Base-by-base conservation (phyloP, 2,329 filamentous ascomycete genomes). In the Aspergillus sp. region DNA sequence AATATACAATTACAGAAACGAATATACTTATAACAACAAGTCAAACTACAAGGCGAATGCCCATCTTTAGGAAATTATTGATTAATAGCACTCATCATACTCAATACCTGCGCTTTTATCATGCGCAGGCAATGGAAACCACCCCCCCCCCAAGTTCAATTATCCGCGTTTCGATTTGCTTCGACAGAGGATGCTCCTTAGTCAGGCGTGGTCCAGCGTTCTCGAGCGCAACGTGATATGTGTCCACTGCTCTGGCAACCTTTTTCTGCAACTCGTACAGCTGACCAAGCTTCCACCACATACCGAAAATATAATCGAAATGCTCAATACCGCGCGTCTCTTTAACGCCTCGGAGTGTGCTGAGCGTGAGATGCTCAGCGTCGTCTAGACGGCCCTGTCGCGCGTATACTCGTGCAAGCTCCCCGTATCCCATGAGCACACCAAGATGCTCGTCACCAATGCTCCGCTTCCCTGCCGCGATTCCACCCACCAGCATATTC, bases 381-480 rank as follows among this genome's bases (percentile, higher is more conserved):
- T 40, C 39, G 1, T 37, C 24, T 24, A 42, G 24, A 20, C 37
- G 37, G 11, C 43, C 39, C 33, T 45, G 39, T 5, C 37, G 35
- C 16, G 40, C 33, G 31, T 43, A 46, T 15, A 40, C 31, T 16
- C 33, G 34, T 5, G 42, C 43, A 11, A 52, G 47, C 16, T 45
- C 39, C 8, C 39, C 34, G 20, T 37, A 36, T 15, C 45, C 44
- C 38, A 49, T 45, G 1, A 53, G 29, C 1, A 45, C 44, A 10
- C 42, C 42, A 7, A 49, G 41, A 35, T 56, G 46, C 19, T 50
- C 35, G 15, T 49, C 43, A 16, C 43, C 37, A 4, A 54, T 40
- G 16, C 40, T 47, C 24, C 44, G 41, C 24, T 46, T 42, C 7
- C 25, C 36, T 13, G 47, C 46, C 14, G 33, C 40, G 16, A 52